phyloP scores from a whole-genome alignment of 2,329 filamentous ascomycete species.

The Cucurbitaria berberidis region DNA sequence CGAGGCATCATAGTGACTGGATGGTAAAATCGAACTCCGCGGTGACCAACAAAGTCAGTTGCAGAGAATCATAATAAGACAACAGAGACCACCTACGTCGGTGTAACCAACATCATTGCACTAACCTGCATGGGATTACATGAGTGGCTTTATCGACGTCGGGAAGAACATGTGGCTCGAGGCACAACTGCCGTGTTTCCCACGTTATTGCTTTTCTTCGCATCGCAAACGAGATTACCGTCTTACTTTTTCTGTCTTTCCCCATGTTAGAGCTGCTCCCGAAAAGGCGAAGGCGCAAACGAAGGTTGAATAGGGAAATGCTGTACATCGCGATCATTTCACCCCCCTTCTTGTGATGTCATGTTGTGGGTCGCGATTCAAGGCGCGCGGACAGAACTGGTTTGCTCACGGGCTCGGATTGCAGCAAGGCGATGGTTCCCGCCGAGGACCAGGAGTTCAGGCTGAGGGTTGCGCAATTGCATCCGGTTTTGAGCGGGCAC shows the following conservation, averaged over 20 bases:
- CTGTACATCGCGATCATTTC: too few species aligned
- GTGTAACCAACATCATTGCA: conserved; percentile 5
- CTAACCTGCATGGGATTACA: conserved; percentile 16
- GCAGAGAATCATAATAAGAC: too few species aligned
- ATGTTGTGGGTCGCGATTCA: conserved; percentile 1
- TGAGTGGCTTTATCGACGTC: conserved; percentile 13
- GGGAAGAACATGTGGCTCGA: conserved; percentile 23
- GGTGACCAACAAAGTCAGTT: conserved; percentile 9
- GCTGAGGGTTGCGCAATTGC: conserved; percentile 10
- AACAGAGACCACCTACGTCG: conserved; percentile 12
- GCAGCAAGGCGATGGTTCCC: conserved; percentile 6
- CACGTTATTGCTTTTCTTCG: conserved; percentile 19
- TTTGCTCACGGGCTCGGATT: not conserved
- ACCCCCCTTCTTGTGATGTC: conserved; percentile 2
- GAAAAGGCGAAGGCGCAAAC: not conserved
- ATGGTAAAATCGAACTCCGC: not conserved
- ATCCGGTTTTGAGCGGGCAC: conserved; percentile 14
- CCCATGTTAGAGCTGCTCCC: not conserved
- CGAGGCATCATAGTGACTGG: not conserved
- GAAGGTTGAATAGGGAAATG: too few species aligned
- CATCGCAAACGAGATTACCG: not conserved
- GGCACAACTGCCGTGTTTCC: conserved; percentile 12
- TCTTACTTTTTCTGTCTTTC: not conserved
- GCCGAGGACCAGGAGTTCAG: conserved; percentile 4
- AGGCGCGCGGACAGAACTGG: not conserved